These are phyloP conservation scores for Magnaporthiopsis poae DNA, from an alignment of 2,329 filamentous ascomycete genomes.

Conservation along the genomic window DNA sequence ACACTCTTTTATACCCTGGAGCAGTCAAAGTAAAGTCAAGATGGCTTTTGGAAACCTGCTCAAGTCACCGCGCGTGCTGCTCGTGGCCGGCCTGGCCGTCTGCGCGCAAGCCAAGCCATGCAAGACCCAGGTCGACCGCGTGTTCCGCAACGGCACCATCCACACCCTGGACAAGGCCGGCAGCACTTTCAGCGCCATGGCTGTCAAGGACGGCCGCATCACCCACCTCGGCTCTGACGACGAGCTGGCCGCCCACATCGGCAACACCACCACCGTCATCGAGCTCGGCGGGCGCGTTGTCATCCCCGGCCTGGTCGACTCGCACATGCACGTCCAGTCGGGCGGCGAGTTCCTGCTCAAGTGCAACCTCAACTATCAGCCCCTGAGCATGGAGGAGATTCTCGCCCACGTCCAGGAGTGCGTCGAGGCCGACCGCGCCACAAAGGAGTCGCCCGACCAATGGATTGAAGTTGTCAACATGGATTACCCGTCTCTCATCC, in stretches of 20 bases:
- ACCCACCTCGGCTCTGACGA: background rate
- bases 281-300: background rate
- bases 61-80: background rate
- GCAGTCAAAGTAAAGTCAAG: background rate
- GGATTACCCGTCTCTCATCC: background rate
- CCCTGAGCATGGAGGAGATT: background rate
- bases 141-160: slow-evolving; percentile 1
- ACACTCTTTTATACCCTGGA: background rate
- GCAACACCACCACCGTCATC: background rate
- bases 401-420: slow-evolving; percentile 1
- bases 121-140: background rate
- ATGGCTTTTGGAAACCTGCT: background rate
- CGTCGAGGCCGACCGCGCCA: background rate
- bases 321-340: slow-evolving; percentile 3
- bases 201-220: background rate
- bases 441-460: background rate
- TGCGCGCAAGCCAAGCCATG: background rate
- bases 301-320: slow-evolving; percentile 1
- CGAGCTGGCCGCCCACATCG: background rate
- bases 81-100: background rate
- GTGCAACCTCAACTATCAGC: slow-evolving; percentile 5
- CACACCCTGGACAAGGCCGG: slow-evolving; percentile 1
- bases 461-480: slow-evolving; percentile 3
- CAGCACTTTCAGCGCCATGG: background rate
- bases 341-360: slow-evolving; percentile 3